Conservation (phyloP, 805 yeast species). For the Lipomyces chichibuensis region DNA sequence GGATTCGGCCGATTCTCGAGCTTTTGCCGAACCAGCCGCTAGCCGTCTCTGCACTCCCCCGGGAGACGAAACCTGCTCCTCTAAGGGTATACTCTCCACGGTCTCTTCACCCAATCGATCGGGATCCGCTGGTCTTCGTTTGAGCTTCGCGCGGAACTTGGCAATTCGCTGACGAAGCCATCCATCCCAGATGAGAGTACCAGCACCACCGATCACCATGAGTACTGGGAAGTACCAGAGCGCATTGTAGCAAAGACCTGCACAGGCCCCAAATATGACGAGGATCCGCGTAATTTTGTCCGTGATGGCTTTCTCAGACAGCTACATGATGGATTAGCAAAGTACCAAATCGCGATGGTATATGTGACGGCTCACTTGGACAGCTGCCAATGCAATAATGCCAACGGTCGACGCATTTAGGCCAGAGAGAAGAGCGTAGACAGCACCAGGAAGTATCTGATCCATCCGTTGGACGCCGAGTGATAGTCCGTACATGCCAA, state of each 20-base stretch:
- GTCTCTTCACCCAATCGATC: not conserved
- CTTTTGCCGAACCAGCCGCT: not conserved
- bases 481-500: conserved; percentile 7
- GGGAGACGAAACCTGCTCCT: not conserved
- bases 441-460: conserved; percentile 5
- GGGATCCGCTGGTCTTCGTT: not conserved
- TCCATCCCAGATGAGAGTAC: conserved; percentile 10
- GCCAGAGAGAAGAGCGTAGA: conserved; percentile 12
- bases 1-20: not conserved
- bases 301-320: conserved; percentile 9
- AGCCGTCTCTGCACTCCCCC: not conserved
- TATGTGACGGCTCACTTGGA: not conserved
- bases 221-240: conserved; percentile 13
- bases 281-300: conserved; percentile 14
- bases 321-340: not conserved
- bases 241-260: conserved; percentile 6
- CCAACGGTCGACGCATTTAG: conserved; percentile 18
- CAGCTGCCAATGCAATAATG: conserved; percentile 18
- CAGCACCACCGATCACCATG: conserved; percentile 8
- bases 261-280: conserved; percentile 6
- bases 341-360: not conserved
- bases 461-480: conserved; percentile 3
- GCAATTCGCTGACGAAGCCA: not conserved
- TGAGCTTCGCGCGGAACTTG: not conserved
- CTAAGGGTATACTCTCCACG: not conserved